Evolutionary conservation across 2,329 filamentous ascomycete genomes (phyloP), one percentile per base, ranked within the genome.

Genomic region (Cadophora sp.): DNA sequence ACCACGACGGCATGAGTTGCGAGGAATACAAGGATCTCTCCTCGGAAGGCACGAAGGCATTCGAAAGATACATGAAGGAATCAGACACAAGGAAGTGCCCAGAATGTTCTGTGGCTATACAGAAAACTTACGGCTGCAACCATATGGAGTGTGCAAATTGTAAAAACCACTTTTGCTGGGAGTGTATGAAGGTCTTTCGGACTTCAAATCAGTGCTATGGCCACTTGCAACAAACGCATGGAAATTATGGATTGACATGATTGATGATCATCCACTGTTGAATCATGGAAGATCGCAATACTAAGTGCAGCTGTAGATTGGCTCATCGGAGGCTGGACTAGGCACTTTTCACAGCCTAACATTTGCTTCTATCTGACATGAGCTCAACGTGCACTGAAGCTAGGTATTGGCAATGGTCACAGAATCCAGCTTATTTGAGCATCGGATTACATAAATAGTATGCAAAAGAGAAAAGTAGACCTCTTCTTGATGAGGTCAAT

Each of bases 121-220:
- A 77, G 65, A 78, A 77, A 40, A 70, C 46, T 5, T 65, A 75
- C 0, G 84, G 83, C 0, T 86, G 84, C 68, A 80, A 84, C 69
- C 83, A 85, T 70, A 82, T 86, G 68, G 72, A 68, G 0, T 86
- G 84, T 67, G 50, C 31, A 0, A 71, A 68, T 0, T 86, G 84
- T 66, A 69, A 74, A 1, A 71, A 77, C 1, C 81, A 85, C 66
- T 82, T 85, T 34, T 86, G 83, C 68, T 86, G 83, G 83, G 76
- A 80, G 3, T 86, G 84, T 67, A 68, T 84, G 74, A 66, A 64
- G 14, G 72, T 71, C 0, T 84, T 84, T 68, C 22, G 72, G 3
- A 62, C 37, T 11, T 50, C 62, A 0, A 8, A 3, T 0, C 29
- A 56, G 31, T 77, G 75, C 63, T 78, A 78, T 62, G 50, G 19